Percentiles rank a stretch among this genome's conserved stretches.
Conservation (phyloP, 139 green algal species). For the Coelastrella sp. region DNA sequence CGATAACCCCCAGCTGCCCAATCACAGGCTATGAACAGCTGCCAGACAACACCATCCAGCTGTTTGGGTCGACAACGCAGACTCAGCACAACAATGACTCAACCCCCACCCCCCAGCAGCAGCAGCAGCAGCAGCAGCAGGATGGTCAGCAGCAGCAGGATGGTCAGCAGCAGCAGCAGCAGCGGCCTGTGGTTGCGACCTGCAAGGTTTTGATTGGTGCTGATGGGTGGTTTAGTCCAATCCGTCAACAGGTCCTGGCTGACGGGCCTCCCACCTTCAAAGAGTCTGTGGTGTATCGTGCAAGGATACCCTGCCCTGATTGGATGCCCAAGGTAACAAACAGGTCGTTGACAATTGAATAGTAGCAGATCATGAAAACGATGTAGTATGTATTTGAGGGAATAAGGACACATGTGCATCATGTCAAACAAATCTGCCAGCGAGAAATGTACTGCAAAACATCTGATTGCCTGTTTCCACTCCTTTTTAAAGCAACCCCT, state of each 20-base stretch:
- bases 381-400: too few species aligned
- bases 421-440: too few species aligned
- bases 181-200: background rate
- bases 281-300: slow-evolving; percentile 19
- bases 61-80: background rate
- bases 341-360: too few species aligned
- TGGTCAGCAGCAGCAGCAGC: background rate
- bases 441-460: too few species aligned
- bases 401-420: too few species aligned
- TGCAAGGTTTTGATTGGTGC: slow-evolving; percentile 15
- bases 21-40: slow-evolving; percentile 10
- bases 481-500: too few species aligned
- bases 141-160: background rate
- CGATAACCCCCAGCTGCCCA: slow-evolving; percentile 4
- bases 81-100: too few species aligned
- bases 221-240: slow-evolving; percentile 34
- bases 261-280: slow-evolving; percentile 38
- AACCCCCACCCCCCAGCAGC: background rate
- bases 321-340: background rate
- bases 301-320: background rate
- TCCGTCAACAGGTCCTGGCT: slow-evolving; percentile 20
- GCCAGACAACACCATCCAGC: background rate
- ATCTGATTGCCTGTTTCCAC: too few species aligned
- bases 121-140: slow-evolving; percentile 9
- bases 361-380: too few species aligned